phyloP scores from a whole-genome alignment of 305 asterid species.

The Fraxinus albicans region DNA sequence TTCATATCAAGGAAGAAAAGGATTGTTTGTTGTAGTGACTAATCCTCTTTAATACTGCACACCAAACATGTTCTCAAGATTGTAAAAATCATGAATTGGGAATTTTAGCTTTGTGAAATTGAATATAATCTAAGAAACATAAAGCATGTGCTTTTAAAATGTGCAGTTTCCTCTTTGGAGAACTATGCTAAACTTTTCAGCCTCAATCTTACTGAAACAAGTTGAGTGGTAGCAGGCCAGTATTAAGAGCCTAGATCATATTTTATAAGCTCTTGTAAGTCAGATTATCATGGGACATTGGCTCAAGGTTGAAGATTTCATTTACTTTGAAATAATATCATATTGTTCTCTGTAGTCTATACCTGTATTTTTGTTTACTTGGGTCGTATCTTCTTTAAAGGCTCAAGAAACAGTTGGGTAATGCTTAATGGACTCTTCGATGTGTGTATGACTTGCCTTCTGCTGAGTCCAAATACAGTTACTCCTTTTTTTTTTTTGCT shows the following conservation, averaged over 20 bases:
- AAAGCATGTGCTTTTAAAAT: background rate
- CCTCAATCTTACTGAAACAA: background rate
- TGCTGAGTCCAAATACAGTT: background rate
- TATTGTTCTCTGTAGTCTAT: background rate
- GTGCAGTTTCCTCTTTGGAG: background rate
- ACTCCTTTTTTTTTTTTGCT: background rate
- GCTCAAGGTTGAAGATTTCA: background rate
- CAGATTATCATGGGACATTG: background rate
- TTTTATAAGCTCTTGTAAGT: background rate
- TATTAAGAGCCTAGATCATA: background rate
- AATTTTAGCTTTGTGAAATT: background rate
- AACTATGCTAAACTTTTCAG: slow-evolving; percentile 5
- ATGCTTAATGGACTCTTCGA: background rate
- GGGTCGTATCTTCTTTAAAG: background rate
- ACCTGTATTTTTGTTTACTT: background rate
- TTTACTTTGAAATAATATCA: background rate
- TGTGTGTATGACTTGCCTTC: background rate
- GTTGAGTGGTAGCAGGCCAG: slow-evolving; percentile 1
- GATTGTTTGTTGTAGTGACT: background rate
- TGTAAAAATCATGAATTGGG: background rate
- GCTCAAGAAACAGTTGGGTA: background rate
- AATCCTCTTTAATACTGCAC: background rate
- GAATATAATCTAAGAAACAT: background rate
- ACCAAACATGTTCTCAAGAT: background rate
- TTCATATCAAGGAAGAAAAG: background rate